Evolutionary conservation across 2,329 filamentous ascomycete species (phyloP), one percentile per base, ranked within the genome.

Genomic region (Scedosporium aurantiacum): DNA sequence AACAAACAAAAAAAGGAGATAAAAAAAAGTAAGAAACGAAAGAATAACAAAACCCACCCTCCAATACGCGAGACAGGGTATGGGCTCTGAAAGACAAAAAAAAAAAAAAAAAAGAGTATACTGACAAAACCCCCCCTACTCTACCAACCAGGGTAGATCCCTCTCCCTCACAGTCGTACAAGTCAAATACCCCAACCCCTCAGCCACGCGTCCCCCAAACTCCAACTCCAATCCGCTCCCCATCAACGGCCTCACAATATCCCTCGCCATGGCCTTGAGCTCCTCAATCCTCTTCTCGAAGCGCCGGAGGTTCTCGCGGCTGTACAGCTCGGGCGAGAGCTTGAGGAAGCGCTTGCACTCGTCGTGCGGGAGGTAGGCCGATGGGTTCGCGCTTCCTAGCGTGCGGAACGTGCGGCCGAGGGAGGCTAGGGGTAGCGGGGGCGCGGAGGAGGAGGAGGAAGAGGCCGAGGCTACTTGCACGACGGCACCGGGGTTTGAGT

Each of bases 281-380:
- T 97, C 92, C 63, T 96, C 91, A 66, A 97, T 82, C 61, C 91
- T 82, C 68, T 89, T 85, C 76, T 97, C 93, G 67, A 97, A 96
- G 3, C 89, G 81, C 63, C 87, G 84, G 57, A 97, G 74, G 64
- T 90, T 93, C n/a, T 97, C 92, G 18, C 92, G 82, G 54, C 83
- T 90, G 74, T 97, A 96, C 6, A 93, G 74, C 21, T 94, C 88
- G 0, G 90, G 88, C 10, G 84, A 87, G 23, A 93, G 77, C 71
- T 96, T 95, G 60, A 97, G 80, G 68, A 97, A 97, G 23, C 85
- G 84, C 73, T 96, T 97, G 70, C 93, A 88, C 65, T 96, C 92
- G 66, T 96, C 91, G 71, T 93, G 91, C 1, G 78, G 74, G 4
- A 97, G 82, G 70, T 94, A 97, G 0, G 81, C 78, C 0, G 83